Percentiles rank a stretch among this genome's conserved stretches.
Evolutionary conservation across 129 eudicot species (phyloP).

Genomic region (Artemisia tridentata): DNA sequence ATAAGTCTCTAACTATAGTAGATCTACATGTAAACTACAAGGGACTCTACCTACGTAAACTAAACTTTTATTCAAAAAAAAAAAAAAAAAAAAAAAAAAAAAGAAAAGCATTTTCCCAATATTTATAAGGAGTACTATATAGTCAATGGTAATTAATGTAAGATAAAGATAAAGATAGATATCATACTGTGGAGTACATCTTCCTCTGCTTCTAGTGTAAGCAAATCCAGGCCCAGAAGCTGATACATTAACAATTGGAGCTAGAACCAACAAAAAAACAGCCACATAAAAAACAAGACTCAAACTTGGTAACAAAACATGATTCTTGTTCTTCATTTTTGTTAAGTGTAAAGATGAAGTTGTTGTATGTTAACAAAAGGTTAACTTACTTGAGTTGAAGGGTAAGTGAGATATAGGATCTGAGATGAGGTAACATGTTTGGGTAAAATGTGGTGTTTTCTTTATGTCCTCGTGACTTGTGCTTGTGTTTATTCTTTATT

Average conservation of each 20-base stretch:
- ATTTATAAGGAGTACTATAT: background rate
- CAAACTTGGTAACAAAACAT: slow-evolving; percentile 19
- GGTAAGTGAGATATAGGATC: slow-evolving; percentile 38
- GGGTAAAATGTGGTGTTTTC: slow-evolving; percentile 17
- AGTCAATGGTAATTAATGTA: background rate
- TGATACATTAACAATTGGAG: slow-evolving; percentile 29
- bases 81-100: no score
- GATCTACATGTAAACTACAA: no score
- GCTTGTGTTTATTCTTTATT: slow-evolving; percentile 19
- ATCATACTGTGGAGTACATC: slow-evolving; percentile 89
- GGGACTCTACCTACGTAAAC: no score
- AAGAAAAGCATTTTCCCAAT: no score
- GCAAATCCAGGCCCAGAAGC: slow-evolving; percentile 53
- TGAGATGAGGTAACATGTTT: slow-evolving; percentile 30
- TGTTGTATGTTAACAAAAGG: slow-evolving; percentile 26
- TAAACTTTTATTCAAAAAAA: no score
- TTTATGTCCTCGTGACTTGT: slow-evolving; percentile 27
- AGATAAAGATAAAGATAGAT: background rate
- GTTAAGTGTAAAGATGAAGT: background rate
- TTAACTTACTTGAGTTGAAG: slow-evolving; percentile 25
- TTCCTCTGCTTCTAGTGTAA: slow-evolving; percentile 74
- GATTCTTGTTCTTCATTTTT: slow-evolving; percentile 26
- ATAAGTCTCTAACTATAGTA: no score
- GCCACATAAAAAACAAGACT: slow-evolving; percentile 27
- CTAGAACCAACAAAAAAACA: slow-evolving; percentile 25